Evolutionary conservation across 1,139 yeast genomes (phyloP).

Genomic region (Suhomyces terraborum): DNA sequence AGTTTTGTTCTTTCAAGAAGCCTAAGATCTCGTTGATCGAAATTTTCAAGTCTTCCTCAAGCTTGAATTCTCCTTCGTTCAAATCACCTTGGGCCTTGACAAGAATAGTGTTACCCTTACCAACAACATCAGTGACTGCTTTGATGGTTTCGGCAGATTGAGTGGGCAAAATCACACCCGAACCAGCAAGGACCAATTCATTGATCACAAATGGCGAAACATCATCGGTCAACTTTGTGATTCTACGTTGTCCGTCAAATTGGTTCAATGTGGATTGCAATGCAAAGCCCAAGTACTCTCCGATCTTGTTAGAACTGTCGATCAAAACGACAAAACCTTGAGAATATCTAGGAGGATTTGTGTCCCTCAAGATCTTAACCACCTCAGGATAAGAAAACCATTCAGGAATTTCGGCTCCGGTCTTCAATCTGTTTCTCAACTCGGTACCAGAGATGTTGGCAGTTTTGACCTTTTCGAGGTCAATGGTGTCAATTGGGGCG

Average conservation of each 20-base stretch:
- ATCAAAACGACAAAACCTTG: constrained; percentile 84
- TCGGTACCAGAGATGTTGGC: constrained; percentile 95
- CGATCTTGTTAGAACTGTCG: constrained; percentile 58
- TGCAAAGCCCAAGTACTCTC: constrained; percentile 68
- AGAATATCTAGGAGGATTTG: constrained; percentile 86
- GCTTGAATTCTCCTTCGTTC: constrained; percentile 23
- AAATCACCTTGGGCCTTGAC: constrained; percentile 14
- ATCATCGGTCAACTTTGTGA: constrained; percentile 62
- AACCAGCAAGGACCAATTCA: constrained; percentile 85
- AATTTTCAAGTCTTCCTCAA: constrained; percentile 45
- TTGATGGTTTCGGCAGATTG: constrained; percentile 26
- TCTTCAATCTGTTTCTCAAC: constrained; percentile 81
- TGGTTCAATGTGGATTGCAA: constrained; percentile 89
- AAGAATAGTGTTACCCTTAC: constrained; percentile 35
- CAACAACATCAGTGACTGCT: constrained; percentile 49
- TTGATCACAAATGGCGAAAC: constrained; percentile 65
- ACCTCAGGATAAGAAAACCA: constrained; percentile 99
- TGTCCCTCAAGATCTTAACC: constrained; percentile 83
- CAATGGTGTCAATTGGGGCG: constrained; percentile 92
- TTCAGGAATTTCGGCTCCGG: constrained; percentile 86
- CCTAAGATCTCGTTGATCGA: constrained; percentile 73
- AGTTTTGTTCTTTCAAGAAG: constrained; percentile 74
- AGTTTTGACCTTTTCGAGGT: constrained; percentile 69
- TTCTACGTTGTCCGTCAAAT: constrained; percentile 83
- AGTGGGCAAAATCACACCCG: constrained; percentile 78